These are phyloP conservation scores for Neophaeococcomyces mojaviensis DNA, from an alignment of 2,329 filamentous ascomycete genomes.

Conservation along the genomic window DNA sequence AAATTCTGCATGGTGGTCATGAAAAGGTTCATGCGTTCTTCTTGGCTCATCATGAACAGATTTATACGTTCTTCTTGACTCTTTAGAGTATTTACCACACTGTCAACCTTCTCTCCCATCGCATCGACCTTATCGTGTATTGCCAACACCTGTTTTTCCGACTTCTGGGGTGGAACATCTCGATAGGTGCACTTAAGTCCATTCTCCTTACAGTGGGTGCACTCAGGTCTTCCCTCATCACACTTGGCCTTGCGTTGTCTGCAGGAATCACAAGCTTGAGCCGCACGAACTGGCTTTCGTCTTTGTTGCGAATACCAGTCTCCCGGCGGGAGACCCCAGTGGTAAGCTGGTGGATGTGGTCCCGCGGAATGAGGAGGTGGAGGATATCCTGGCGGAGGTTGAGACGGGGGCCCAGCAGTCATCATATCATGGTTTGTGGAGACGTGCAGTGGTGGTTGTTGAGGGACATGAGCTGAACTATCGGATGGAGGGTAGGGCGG, in stretches of 20 bases:
- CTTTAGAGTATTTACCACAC: conserved; percentile 10
- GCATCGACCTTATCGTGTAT: conserved; percentile 20
- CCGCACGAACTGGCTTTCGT: conserved; percentile 21
- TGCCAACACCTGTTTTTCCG: conserved; percentile 32
- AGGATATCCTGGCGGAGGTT: conserved; percentile 15
- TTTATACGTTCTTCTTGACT: conserved; percentile 13
- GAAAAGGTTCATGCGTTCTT: neutral
- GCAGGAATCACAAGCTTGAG: conserved; percentile 82
- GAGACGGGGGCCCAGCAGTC: conserved; percentile 15
- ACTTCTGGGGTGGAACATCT: conserved; percentile 88
- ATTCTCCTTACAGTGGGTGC: conserved; percentile 80
- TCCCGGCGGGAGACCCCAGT: conserved; percentile 5
- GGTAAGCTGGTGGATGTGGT: conserved; percentile 14
- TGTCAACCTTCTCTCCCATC: conserved; percentile 14
- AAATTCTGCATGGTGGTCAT: neutral
- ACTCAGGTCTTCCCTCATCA: conserved; percentile 76
- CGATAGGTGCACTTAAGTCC: conserved; percentile 77
- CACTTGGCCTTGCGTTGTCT: conserved; percentile 84
- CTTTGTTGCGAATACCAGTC: conserved; percentile 6
- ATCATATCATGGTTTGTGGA: conserved; percentile 23
- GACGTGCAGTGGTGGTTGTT: conserved; percentile 19
- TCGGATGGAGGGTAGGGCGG: conserved; percentile 20
- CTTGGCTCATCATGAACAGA: conserved; percentile 6
- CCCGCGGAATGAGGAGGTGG: conserved; percentile 15
- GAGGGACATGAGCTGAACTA: conserved; percentile 18